Evolutionary conservation across 805 yeast genomes (phyloP).

Genomic region (Wickerhamiella allomyrinae): DNA sequence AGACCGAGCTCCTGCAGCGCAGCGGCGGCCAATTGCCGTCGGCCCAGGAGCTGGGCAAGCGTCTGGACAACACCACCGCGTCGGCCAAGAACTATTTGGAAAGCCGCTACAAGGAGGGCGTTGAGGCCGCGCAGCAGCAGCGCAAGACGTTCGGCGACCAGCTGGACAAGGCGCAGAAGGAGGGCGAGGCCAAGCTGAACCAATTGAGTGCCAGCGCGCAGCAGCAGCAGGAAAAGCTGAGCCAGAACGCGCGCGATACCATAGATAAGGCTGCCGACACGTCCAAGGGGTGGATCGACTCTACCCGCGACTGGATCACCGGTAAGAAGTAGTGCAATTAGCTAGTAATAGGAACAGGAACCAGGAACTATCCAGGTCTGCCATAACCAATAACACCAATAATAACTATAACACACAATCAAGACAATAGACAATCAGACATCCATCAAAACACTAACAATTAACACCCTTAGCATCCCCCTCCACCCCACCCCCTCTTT

Average conservation of each 20-base stretch:
- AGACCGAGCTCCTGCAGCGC: not conserved
- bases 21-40: not conserved
- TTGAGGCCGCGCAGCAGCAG: not conserved
- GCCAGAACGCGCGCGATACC: not conserved
- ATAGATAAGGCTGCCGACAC: not conserved
- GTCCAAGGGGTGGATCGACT: conserved; percentile 6
- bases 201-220: not conserved
- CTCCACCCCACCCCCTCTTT: too few species aligned
- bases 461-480: too few species aligned
- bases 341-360: not conserved
- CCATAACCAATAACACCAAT: too few species aligned
- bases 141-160: not conserved
- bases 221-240: not conserved
- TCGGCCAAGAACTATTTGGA: not conserved
- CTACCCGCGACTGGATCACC: conserved; percentile 6
- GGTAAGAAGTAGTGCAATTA: conserved; percentile 1
- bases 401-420: too few species aligned
- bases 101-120: not conserved
- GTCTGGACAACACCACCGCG: conserved; percentile 1
- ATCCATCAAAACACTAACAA: too few species aligned
- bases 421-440: too few species aligned
- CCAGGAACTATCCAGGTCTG: too few species aligned
- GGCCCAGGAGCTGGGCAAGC: conserved; percentile 2
- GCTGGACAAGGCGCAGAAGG: conserved; percentile 1
- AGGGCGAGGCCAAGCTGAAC: not conserved